Evolutionary conservation across 1,284 basidiomycete species (phyloP).

Genomic region (Boletus albobrunnescens): DNA sequence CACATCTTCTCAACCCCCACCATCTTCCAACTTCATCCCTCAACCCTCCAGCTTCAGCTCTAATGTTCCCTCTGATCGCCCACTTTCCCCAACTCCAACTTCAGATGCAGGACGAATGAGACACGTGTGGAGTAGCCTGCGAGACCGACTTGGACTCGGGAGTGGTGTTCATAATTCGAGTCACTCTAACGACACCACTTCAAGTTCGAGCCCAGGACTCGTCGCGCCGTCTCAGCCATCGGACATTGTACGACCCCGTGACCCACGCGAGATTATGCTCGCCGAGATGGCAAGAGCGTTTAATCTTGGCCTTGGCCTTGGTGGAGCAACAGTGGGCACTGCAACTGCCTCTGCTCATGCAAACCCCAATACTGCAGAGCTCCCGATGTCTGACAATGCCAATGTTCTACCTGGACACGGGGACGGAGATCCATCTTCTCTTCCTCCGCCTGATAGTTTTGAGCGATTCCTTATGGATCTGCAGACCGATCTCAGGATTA

Average conservation of each 20-base stretch:
- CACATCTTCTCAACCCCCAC: conserved; percentile 24
- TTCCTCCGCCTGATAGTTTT: conserved; percentile 67
- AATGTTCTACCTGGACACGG: conserved; percentile 8
- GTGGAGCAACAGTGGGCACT: conserved; percentile 17
- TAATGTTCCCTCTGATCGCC: conserved; percentile 34
- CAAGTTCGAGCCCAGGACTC: conserved; percentile 9
- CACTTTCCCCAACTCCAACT: conserved; percentile 49
- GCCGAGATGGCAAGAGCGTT: conserved; percentile 75
- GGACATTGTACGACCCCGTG: conserved; percentile 33
- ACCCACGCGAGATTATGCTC: conserved; percentile 60
- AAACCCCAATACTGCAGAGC: conserved; percentile 12
- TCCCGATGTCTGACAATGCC: conserved; percentile 1
- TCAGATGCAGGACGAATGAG: conserved; percentile 47
- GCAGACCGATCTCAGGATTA: conserved; percentile 61
- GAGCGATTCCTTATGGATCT: conserved; percentile 72
- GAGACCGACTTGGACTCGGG: conserved; percentile 58
- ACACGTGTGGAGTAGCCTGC: conserved; percentile 60
- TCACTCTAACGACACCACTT: conserved; percentile 13
- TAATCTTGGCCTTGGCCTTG: conserved; percentile 61
- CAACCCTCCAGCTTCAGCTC: conserved; percentile 13
- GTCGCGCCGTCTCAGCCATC: conserved; percentile 19
- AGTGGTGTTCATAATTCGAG: conserved; percentile 17
- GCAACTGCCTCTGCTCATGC: conserved; percentile 3
- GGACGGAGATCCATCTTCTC: conserved; percentile 14
- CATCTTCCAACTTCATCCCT: conserved; percentile 13